Evolutionary conservation across 2,329 filamentous ascomycete genomes (phyloP).

Genomic region (Hyphodiscus sp.): DNA sequence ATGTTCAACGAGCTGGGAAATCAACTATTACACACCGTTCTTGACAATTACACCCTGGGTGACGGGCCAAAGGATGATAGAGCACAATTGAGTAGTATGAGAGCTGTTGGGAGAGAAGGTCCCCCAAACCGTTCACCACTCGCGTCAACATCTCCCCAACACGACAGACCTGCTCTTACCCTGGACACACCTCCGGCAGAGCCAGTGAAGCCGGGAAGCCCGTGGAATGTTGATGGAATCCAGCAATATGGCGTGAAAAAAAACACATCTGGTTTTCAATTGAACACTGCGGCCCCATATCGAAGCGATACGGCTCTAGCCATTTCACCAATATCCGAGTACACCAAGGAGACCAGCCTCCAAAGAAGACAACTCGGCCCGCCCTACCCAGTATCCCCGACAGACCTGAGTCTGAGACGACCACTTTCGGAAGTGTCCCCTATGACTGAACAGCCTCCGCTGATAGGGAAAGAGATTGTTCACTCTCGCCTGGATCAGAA

Average conservation of each 20-base stretch:
- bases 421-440: slow-evolving; percentile 17
- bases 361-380: neutral
- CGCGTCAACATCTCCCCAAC: slow-evolving; percentile 4
- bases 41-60: slow-evolving; percentile 1
- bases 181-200: slow-evolving; percentile 1
- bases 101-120: slow-evolving; percentile 6
- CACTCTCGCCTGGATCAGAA: slow-evolving; percentile 20
- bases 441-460: slow-evolving; percentile 2
- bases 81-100: slow-evolving; percentile 11
- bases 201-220: slow-evolving; percentile 16
- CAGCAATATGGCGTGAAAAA: slow-evolving; percentile 13
- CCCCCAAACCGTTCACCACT: slow-evolving; percentile 1
- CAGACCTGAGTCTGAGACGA: neutral
- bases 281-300: neutral
- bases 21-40: slow-evolving; percentile 6
- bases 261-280: neutral
- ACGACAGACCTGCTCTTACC: neutral
- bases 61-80: slow-evolving; percentile 9
- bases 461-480: slow-evolving; percentile 24
- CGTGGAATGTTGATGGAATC: slow-evolving; percentile 17
- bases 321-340: neutral
- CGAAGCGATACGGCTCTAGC: neutral
- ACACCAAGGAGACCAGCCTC: neutral
- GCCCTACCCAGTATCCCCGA: neutral
- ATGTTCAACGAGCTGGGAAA: slow-evolving; percentile 22